Conservation (phyloP, 2,329 filamentous ascomycete species). For the Teratosphaeria epicoccoides region DNA sequence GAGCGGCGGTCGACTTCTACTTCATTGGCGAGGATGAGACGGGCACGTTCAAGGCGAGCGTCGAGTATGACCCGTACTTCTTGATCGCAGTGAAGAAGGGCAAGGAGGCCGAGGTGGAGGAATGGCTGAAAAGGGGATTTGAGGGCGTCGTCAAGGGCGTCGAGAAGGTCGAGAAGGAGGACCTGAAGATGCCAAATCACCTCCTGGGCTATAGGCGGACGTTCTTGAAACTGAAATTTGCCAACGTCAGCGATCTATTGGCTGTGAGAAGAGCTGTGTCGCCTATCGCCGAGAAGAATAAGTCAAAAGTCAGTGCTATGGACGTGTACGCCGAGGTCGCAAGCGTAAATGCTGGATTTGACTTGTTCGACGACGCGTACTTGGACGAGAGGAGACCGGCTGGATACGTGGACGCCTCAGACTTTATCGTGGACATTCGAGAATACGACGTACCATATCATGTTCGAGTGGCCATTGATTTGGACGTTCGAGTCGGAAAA, state of each 20-base stretch:
- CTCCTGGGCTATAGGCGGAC: conserved; percentile 80
- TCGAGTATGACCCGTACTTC: conserved; percentile 97
- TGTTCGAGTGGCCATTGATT: conserved; percentile 92
- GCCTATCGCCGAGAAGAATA: conserved; percentile 92
- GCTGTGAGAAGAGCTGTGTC: conserved; percentile 73
- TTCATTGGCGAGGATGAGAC: conserved; percentile 83
- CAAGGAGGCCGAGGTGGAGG: conserved; percentile 85
- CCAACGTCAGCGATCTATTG: conserved; percentile 77
- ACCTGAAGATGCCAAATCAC: conserved; percentile 74
- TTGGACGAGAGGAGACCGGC: conserved; percentile 63
- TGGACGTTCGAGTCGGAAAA: conserved; percentile 88
- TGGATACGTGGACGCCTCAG: conserved; percentile 73
- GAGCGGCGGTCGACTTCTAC: conserved; percentile 90
- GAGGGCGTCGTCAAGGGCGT: conserved; percentile 75
- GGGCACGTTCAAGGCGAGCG: conserved; percentile 79
- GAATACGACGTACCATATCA: conserved; percentile 99
- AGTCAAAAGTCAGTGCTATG: conserved; percentile 91
- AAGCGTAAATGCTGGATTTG: conserved; percentile 73
- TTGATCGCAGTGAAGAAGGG: conserved; percentile 81
- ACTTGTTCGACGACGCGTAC: conserved; percentile 90
- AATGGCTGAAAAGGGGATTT: conserved; percentile 72
- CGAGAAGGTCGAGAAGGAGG: conserved; percentile 76
- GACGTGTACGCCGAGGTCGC: conserved; percentile 97
- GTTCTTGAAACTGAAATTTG: conserved; percentile 77
- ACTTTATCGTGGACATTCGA: conserved; percentile 96